phyloP scores from a whole-genome alignment of 345 rosid species.

The Camelina sativa region DNA sequence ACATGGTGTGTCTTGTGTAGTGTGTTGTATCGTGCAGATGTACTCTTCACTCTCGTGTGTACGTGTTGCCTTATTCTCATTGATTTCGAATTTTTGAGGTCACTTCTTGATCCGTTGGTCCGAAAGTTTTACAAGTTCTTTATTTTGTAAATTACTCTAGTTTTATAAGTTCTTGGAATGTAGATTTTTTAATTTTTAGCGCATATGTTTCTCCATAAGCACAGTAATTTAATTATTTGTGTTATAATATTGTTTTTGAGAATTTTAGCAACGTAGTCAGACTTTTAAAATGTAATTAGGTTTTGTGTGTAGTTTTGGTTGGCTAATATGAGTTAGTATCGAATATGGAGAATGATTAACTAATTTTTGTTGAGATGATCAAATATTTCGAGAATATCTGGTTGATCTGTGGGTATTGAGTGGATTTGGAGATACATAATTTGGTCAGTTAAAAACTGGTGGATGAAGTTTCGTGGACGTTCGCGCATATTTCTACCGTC shows the following conservation, averaged over 20 bases:
- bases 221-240: not conserved
- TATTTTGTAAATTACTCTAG: not conserved
- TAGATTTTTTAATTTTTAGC: not conserved
- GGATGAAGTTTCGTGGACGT: not conserved
- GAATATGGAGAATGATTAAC: not conserved
- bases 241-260: not conserved
- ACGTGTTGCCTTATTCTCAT: slow-evolving; percentile 26
- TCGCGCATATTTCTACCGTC: not conserved
- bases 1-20: slow-evolving; percentile 26
- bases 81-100: not conserved
- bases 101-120: not conserved
- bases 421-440: not conserved
- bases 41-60: slow-evolving; percentile 30
- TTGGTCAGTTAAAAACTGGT: not conserved
- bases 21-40: slow-evolving; percentile 40
- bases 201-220: not conserved
- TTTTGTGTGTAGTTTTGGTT: not conserved
- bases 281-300: not conserved
- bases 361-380: not conserved
- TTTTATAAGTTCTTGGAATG: not conserved
- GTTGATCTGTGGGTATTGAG: slow-evolving; percentile 1
- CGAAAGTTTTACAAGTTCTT: not conserved
- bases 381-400: slow-evolving; percentile 1
- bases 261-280: not conserved
- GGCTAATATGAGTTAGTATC: not conserved